Base-by-base conservation (phyloP, 106 monocot genomes). In the Narthecium ossifragum region DNA sequence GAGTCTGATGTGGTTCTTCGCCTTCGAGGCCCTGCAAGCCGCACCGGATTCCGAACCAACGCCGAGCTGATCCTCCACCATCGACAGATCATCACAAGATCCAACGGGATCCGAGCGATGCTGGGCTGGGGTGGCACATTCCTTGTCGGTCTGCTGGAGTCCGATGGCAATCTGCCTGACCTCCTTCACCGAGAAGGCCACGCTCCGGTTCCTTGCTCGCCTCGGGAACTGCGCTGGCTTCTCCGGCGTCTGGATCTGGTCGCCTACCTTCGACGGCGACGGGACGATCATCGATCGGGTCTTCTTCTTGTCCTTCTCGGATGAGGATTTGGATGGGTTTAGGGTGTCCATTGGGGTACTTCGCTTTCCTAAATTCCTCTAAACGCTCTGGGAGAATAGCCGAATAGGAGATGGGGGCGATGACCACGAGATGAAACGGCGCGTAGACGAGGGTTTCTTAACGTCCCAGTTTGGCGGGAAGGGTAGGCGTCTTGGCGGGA, bases 401-500 rank as follows among this genome's bases (percentile, higher is more conserved):
- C 21, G 31, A 57, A 22, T 32, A 17, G 54, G 27, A 3, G 18
- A 8, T 8, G 36, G 14, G 17, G 20, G 34, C 10, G 33, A 18
- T 34, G 28, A 55, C n/a, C n/a, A n/a, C 21, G 8, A 48, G 8
- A 48, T 48, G 13, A n/a, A 15, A 6, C 18, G 5, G 47, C 3
- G 21, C 18, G 47, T 4, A 15, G 13, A 21, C 25, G 6, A 1
- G 26, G 24, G 26, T 2, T 21, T 21, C 13, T 0, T 5, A 57
- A 57, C 57, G 57, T 33, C 36, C 57, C 2, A 8, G 17, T 57
- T 57, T 57, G 34, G 57, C 57, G 57, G 57, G 57, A 57, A 33
- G 1, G 12, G 0, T 14, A 1, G 33, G 31, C n/a, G n/a, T 30
- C 9, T 57, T 57, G 57, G 57, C 57, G 57, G 33, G 57, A 57